Evolutionary conservation across 1,284 basidiomycete species (phyloP).

Genomic region (Naganishia sp.): DNA sequence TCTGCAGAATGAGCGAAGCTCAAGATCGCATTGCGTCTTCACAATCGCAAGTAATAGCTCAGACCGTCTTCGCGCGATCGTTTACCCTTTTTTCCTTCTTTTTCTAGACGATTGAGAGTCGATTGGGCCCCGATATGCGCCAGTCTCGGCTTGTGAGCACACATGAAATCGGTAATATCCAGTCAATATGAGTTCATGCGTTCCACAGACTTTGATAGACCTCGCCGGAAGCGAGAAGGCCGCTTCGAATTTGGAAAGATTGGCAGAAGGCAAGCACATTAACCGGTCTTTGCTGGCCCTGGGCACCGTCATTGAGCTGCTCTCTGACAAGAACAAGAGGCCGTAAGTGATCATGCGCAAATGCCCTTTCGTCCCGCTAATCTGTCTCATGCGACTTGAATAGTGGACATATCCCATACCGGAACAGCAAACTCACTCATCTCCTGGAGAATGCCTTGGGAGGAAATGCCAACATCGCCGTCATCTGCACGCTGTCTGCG

Average conservation of each 20-base stretch:
- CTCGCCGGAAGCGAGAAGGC: constrained; percentile 62
- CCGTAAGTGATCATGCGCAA: constrained; percentile 20
- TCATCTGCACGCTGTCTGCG: constrained; percentile 59
- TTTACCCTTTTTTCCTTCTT: neutral
- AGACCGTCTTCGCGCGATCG: neutral
- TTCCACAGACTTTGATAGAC: constrained; percentile 54
- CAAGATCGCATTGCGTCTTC: constrained; percentile 60
- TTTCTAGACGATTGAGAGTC: constrained; percentile 31
- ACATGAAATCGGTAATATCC: neutral
- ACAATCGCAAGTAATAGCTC: constrained; percentile 52
- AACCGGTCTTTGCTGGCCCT: constrained; percentile 58
- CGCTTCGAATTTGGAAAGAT: constrained; percentile 57
- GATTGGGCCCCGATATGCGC: constrained; percentile 43
- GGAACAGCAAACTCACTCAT: constrained; percentile 60
- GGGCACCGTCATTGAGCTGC: constrained; percentile 60
- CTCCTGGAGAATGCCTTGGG: constrained; percentile 60
- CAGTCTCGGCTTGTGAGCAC: constrained; percentile 48
- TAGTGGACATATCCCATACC: constrained; percentile 58
- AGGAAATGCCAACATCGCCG: constrained; percentile 61
- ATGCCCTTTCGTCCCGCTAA: neutral
- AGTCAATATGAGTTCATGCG: too few relatives aligned
- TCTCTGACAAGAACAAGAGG: constrained; percentile 52
- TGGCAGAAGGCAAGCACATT: constrained; percentile 62
- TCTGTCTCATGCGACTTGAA: neutral
- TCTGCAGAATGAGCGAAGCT: constrained; percentile 57